Percentiles rank a stretch among this genome's conserved stretches.
phyloP scores from a whole-genome alignment of 495 filamentous ascomycete genomes.

The Daldinia decipiens region DNA sequence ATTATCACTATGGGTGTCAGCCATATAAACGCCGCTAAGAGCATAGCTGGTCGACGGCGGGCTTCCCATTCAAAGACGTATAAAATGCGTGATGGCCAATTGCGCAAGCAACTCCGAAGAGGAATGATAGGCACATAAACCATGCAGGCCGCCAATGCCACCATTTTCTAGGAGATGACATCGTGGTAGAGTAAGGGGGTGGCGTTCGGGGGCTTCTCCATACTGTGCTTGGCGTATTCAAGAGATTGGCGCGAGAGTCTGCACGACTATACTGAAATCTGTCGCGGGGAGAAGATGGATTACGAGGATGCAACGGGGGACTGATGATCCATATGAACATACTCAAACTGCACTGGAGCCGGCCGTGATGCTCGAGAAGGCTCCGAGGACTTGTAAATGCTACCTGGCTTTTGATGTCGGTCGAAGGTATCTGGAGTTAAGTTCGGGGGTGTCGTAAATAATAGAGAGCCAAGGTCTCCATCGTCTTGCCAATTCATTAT shows the following conservation, averaged over 20 bases:
- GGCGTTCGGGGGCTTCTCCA: slow-evolving; percentile 36
- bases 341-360: neutral
- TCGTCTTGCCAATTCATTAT: neutral
- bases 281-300: neutral
- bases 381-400: neutral
- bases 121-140: slow-evolving; percentile 50
- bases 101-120: slow-evolving; percentile 50
- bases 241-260: neutral
- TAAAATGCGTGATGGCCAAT: slow-evolving; percentile 52
- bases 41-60: slow-evolving; percentile 45
- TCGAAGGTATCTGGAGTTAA: neutral
- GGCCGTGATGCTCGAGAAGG: neutral
- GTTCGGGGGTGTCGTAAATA: neutral
- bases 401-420: neutral
- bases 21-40: slow-evolving; percentile 52
- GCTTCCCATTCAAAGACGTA: slow-evolving; percentile 43
- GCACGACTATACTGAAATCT: neutral
- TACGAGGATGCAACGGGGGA: neutral
- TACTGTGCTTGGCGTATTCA: slow-evolving; percentile 18
- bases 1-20: slow-evolving; percentile 51
- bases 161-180: slow-evolving; percentile 11
- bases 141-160: slow-evolving; percentile 43
- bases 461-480: neutral
- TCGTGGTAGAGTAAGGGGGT: slow-evolving; percentile 23
- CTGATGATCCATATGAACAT: neutral